These are phyloP conservation scores for Cladobotryum protrusum DNA, from an alignment of 2,329 filamentous ascomycete species.

Conservation along the genomic window DNA sequence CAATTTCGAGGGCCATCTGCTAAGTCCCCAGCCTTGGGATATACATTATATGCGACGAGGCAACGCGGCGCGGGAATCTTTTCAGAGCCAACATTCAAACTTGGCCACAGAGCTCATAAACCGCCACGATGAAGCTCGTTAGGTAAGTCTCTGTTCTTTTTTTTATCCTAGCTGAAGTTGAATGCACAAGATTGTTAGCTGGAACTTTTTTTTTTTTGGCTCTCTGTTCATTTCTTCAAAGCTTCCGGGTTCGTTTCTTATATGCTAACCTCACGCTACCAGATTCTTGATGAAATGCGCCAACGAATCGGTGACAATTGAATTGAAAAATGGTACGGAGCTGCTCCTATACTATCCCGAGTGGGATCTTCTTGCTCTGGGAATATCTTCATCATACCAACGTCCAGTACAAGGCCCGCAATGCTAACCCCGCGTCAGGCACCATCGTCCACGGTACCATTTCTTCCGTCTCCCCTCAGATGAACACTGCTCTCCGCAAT, in stretches of 20 bases:
- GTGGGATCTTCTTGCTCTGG: too few relatives aligned
- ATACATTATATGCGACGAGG: slow-evolving; percentile 8
- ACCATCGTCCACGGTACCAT: slow-evolving; percentile 97
- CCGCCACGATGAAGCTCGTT: slow-evolving; percentile 85
- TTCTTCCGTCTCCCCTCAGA: slow-evolving; percentile 91
- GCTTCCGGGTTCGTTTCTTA: slow-evolving; percentile 10
- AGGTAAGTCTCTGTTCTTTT: slow-evolving; percentile 53
- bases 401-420: slow-evolving; percentile 3
- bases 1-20: slow-evolving; percentile 19
- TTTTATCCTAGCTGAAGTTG: neutral
- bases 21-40: slow-evolving; percentile 9
- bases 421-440: slow-evolving; percentile 44
- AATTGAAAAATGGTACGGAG: slow-evolving; percentile 86
- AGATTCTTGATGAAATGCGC: slow-evolving; percentile 99
- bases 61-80: slow-evolving; percentile 8
- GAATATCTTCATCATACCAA: too few relatives aligned
- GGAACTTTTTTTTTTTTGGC: too few relatives aligned
- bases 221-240: slow-evolving; percentile 3
- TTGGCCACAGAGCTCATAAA: slow-evolving; percentile 6
- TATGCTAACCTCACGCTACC: slow-evolving; percentile 23
- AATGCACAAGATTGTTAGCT: too few relatives aligned
- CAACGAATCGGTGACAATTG: slow-evolving; percentile 97
- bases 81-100: slow-evolving; percentile 7
- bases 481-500: slow-evolving; percentile 94
- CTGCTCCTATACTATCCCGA: too few relatives aligned